These are phyloP conservation scores for Fusarium oxysporum DNA, from an alignment of 2,329 filamentous ascomycete species.

Conservation along the genomic window DNA sequence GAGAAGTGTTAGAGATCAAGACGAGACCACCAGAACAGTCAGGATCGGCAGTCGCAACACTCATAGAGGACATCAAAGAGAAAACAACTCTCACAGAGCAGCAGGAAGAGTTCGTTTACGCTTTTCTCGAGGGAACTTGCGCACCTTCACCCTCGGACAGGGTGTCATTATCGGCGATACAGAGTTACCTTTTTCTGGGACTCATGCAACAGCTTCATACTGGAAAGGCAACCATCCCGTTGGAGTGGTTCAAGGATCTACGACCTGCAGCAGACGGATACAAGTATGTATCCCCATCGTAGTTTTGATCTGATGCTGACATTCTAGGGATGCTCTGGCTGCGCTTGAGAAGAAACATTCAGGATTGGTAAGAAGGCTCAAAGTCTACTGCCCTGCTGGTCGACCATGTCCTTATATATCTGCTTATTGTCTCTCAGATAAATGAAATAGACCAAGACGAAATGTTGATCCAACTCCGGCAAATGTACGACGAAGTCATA, in stretches of 20 bases:
- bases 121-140: not conserved
- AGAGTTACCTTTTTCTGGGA: not conserved
- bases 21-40: not conserved
- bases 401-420: too few relatives aligned
- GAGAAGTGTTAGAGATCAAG: not conserved
- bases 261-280: not conserved
- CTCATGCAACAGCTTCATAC: not conserved
- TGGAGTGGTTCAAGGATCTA: not conserved
- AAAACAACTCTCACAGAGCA: not conserved
- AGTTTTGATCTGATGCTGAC: not conserved
- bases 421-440: not conserved
- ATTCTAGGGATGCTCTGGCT: not conserved
- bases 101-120: not conserved
- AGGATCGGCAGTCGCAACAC: not conserved
- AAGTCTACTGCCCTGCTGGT: too few relatives aligned
- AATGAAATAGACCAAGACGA: not conserved
- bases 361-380: not conserved
- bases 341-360: not conserved
- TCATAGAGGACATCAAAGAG: not conserved
- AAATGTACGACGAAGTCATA: not conserved
- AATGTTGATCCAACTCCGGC: not conserved
- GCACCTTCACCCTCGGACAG: not conserved
- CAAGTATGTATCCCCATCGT: not conserved
- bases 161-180: not conserved
- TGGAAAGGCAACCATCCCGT: not conserved